Evolutionary conservation across 2,329 filamentous ascomycete genomes (phyloP).

Genomic region (Thermothelomyces thermophilus): DNA sequence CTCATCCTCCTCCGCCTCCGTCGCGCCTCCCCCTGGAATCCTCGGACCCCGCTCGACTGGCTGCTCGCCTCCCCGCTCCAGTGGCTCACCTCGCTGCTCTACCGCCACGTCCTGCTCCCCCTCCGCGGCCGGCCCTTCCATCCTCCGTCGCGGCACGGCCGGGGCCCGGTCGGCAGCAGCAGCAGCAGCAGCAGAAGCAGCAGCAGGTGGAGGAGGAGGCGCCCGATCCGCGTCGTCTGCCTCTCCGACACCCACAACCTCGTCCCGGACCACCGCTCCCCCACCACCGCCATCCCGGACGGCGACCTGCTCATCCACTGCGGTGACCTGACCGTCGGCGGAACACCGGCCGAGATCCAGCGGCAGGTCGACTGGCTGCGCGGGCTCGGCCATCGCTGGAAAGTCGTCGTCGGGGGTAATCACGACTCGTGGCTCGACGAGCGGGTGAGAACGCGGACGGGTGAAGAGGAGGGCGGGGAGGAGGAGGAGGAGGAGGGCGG

Average conservation of each 20-base stretch:
- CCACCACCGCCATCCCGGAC: conserved; percentile 48
- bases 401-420: conserved; percentile 79
- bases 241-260: conserved; percentile 82
- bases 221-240: conserved; percentile 70
- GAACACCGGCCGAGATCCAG: conserved; percentile 68
- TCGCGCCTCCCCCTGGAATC: conserved; percentile 42
- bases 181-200: neutral
- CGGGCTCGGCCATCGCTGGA: conserved; percentile 52
- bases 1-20: conserved; percentile 42
- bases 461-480: conserved; percentile 44
- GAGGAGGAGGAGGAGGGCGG: conserved; percentile 39
- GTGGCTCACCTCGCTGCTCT: conserved; percentile 54
- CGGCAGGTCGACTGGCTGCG: conserved; percentile 77
- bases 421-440: conserved; percentile 85
- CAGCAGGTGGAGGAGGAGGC: conserved; percentile 32
- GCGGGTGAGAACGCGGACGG: conserved; percentile 45
- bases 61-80: conserved; percentile 63
- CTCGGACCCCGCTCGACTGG: conserved; percentile 51
- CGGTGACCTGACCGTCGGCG: conserved; percentile 73
- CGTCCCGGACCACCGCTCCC: too few relatives aligned
- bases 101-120: conserved; percentile 52
- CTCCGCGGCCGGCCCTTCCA: conserved; percentile 61
- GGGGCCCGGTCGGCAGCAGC: neutral
- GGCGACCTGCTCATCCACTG: conserved; percentile 87
- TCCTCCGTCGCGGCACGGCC: conserved; percentile 36